Conservation (phyloP, 257 asterid species). For the Plantago elongata region DNA sequence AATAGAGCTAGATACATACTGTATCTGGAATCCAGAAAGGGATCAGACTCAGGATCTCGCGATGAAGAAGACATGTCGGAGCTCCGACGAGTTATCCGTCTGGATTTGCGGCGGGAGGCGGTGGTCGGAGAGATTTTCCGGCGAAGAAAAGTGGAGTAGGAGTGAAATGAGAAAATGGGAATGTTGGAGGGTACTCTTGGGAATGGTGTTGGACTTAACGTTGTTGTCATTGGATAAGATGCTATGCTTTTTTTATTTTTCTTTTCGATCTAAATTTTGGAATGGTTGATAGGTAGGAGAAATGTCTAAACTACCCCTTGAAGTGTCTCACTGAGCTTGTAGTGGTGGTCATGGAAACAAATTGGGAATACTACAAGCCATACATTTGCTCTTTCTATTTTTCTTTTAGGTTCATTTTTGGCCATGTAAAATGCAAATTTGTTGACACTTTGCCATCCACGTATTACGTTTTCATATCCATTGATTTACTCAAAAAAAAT, state of each 20-base stretch:
- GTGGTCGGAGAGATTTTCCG: constrained; percentile 27
- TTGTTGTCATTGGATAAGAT: constrained; percentile 35
- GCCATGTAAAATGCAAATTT: no score
- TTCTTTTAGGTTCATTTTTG: no score
- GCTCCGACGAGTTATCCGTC: constrained; percentile 29
- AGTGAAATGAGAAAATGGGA: constrained; percentile 32
- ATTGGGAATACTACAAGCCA: no score
- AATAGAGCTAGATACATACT: constrained; percentile 36
- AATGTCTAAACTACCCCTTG: no score
- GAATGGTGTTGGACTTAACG: constrained; percentile 26
- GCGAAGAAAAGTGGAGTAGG: constrained; percentile 28
- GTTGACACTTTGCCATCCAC: no score
- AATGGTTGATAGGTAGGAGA: no score
- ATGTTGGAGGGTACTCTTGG: constrained; percentile 42
- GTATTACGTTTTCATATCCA: no score
- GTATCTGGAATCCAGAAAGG: constrained; percentile 54
- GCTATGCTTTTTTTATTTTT: not conserved
- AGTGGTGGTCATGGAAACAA: no score
- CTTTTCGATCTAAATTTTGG: no score
- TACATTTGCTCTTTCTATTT: no score
- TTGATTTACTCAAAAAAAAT: no score
- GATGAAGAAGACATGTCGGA: constrained; percentile 53
- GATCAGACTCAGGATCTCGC: constrained; percentile 53
- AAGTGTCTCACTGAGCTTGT: no score
- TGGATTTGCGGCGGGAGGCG: constrained; percentile 17